phyloP scores from a whole-genome alignment of 805 yeast genomes.

The Sporopachydermia lactativora region DNA sequence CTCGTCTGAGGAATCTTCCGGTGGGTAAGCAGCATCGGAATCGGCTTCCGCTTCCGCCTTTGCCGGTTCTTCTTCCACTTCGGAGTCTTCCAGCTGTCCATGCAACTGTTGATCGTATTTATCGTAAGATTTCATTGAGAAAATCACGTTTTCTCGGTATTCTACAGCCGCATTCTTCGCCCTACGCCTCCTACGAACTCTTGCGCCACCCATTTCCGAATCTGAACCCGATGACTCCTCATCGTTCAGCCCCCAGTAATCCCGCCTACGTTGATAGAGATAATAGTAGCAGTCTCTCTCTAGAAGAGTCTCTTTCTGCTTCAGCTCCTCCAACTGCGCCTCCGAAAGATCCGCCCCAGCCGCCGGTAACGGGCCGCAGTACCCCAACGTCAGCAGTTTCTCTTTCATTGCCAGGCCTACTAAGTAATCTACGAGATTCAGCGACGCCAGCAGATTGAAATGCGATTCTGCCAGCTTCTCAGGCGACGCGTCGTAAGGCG shows the following conservation, averaged over 20 bases:
- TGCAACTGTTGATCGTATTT: slow-evolving; percentile 1
- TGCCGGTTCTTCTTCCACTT: slow-evolving; percentile 17
- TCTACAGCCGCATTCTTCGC: slow-evolving; percentile 2
- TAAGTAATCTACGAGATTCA: slow-evolving; percentile 35
- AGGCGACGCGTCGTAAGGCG: slow-evolving; percentile 25
- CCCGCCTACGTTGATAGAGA: slow-evolving; percentile 3
- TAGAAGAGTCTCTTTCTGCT: not conserved
- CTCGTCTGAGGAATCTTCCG: slow-evolving; percentile 8
- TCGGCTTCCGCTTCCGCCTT: slow-evolving; percentile 6
- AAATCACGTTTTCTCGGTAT: slow-evolving; percentile 3
- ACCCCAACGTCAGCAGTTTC: slow-evolving; percentile 3
- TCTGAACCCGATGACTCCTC: slow-evolving; percentile 8
- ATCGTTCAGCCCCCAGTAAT: not conserved
- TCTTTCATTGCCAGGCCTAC: slow-evolving; percentile 11
- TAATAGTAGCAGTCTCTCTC: slow-evolving; percentile 1
- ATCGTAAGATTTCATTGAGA: slow-evolving; percentile 5
- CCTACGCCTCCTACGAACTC: slow-evolving; percentile 3
- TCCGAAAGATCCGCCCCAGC: slow-evolving; percentile 19
- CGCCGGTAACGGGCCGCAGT: not conserved
- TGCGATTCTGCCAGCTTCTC: slow-evolving; percentile 31
- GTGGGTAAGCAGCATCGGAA: slow-evolving; percentile 2
- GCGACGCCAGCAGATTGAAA: slow-evolving; percentile 31
- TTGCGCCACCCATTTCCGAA: slow-evolving; percentile 5
- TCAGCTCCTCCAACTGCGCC: slow-evolving; percentile 12
- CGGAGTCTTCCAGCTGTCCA: slow-evolving; percentile 13